These are phyloP conservation scores for Sarocladiaceae sp. DNA, from an alignment of 2,329 filamentous ascomycete species.

Conservation along the genomic window DNA sequence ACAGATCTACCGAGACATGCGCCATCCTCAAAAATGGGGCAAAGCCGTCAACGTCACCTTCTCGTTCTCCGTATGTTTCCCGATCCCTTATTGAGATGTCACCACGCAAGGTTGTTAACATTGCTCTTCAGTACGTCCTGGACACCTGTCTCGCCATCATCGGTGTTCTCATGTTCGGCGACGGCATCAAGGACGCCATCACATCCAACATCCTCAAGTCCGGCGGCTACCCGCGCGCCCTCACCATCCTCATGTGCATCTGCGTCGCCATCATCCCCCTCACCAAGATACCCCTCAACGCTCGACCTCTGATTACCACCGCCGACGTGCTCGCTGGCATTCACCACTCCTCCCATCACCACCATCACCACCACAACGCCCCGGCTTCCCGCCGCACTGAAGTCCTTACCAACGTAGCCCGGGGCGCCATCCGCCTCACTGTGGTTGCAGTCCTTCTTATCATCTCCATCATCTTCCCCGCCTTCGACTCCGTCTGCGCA, in stretches of 20 bases:
- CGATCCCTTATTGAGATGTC: no score
- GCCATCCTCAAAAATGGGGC: constrained; percentile 73
- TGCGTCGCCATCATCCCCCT: constrained; percentile 90
- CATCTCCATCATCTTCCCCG: constrained; percentile 64
- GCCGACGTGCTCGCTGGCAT: constrained; percentile 75
- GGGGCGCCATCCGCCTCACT: constrained; percentile 57
- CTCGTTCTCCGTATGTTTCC: constrained; percentile 63
- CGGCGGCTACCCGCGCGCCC: constrained; percentile 62
- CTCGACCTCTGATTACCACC: constrained; percentile 80
- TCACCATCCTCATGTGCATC: constrained; percentile 75
- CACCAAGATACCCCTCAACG: constrained; percentile 89
- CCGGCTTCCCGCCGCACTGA: constrained; percentile 33
- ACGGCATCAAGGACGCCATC: constrained; percentile 79
- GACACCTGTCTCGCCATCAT: constrained; percentile 77
- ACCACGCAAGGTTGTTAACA: no score
- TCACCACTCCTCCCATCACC: constrained; percentile 36
- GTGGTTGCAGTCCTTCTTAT: constrained; percentile 66
- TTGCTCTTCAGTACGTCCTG: constrained; percentile 74
- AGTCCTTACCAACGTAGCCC: constrained; percentile 38
- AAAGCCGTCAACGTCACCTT: constrained; percentile 75
- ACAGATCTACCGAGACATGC: constrained; percentile 58
- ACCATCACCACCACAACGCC: constrained; percentile 28
- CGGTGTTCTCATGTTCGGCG: constrained; percentile 91
- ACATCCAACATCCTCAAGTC: constrained; percentile 81
- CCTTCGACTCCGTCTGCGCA: constrained; percentile 86